A percentile compares a stretch with the other conserved stretches of the same genome.
phyloP scores from a whole-genome alignment of 106 monocot genomes.

The Dendrobium chrysotoxum region DNA sequence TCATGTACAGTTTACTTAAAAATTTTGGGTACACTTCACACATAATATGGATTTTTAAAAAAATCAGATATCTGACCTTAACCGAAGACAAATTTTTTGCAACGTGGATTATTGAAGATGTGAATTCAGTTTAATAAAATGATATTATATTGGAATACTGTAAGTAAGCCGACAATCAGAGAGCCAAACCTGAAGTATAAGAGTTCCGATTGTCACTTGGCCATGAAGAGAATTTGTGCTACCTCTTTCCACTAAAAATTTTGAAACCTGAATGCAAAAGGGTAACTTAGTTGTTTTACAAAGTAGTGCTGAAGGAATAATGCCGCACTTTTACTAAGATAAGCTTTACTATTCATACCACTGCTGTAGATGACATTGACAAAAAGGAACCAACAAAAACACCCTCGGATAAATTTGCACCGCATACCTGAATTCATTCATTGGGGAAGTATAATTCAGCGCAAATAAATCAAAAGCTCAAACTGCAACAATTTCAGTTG shows the following conservation, averaged over 20 bases:
- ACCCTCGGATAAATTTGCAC: conserved; percentile 87
- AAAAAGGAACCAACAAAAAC: conserved; percentile 90
- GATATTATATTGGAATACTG: neutral
- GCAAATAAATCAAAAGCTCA: neutral
- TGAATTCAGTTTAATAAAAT: neutral
- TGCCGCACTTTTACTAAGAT: neutral
- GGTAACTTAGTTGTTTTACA: neutral
- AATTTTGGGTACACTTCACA: neutral
- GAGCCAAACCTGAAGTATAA: conserved; percentile 90
- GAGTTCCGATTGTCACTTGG: conserved; percentile 96
- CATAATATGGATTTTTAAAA: neutral
- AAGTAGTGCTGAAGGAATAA: neutral
- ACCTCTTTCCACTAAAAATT: conserved; percentile 82
- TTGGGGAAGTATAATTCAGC: conserved; percentile 1
- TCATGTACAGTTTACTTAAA: neutral
- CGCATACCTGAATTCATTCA: conserved; percentile 54
- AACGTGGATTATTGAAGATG: neutral
- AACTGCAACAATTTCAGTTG: neutral
- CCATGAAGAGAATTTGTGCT: conserved; percentile 69
- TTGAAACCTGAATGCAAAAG: conserved; percentile 62
- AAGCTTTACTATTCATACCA: conserved; percentile 41
- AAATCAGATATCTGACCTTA: neutral
- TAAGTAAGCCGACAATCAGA: neutral
- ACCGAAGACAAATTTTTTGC: neutral
- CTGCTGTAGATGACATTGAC: conserved; percentile 99